These are phyloP conservation scores for Arachis monticola DNA, from an alignment of 331 rosid genomes.

Conservation along the genomic window DNA sequence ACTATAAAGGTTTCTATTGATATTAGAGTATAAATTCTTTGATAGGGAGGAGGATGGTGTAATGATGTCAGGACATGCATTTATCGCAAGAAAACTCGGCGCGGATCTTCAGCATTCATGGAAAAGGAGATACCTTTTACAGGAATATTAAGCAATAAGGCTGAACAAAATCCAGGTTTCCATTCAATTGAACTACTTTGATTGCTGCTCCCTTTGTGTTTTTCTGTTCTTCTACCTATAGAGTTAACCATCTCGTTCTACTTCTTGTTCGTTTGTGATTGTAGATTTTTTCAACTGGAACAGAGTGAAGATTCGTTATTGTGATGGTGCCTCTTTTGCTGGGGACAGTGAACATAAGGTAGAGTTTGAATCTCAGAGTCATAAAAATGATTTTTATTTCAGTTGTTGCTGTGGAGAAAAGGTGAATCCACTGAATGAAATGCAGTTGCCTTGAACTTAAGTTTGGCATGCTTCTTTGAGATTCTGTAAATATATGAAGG, in stretches of 20 bases:
- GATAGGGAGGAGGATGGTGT: slow-evolving; percentile 99
- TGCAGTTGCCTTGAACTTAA: no score
- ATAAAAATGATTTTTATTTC: not conserved
- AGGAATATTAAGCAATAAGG: slow-evolving; percentile 75
- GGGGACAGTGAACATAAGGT: slow-evolving; percentile 86
- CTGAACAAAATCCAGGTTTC: slow-evolving; percentile 82
- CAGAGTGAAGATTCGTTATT: slow-evolving; percentile 87
- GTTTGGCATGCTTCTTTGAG: no score
- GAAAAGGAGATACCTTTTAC: slow-evolving; percentile 73
- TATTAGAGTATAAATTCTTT: slow-evolving; percentile 41
- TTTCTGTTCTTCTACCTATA: not conserved
- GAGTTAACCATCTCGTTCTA: slow-evolving; percentile 12
- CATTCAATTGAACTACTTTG: slow-evolving; percentile 6
- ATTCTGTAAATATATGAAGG: no score
- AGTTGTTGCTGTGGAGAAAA: no score
- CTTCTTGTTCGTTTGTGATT: slow-evolving; percentile 36
- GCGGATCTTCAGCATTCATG: slow-evolving; percentile 81
- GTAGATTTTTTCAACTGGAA: slow-evolving; percentile 95
- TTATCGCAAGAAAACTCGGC: slow-evolving; percentile 69
- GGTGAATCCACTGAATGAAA: no score
- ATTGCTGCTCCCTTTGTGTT: slow-evolving; percentile 12
- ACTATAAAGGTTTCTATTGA: slow-evolving; percentile 20
- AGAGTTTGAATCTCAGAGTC: slow-evolving; percentile 15
- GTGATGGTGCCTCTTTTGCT: slow-evolving; percentile 93
- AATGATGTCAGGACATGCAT: slow-evolving; percentile 66